Conservation (phyloP, 768 basidiomycete genomes). For the Russula ochroleuca region DNA sequence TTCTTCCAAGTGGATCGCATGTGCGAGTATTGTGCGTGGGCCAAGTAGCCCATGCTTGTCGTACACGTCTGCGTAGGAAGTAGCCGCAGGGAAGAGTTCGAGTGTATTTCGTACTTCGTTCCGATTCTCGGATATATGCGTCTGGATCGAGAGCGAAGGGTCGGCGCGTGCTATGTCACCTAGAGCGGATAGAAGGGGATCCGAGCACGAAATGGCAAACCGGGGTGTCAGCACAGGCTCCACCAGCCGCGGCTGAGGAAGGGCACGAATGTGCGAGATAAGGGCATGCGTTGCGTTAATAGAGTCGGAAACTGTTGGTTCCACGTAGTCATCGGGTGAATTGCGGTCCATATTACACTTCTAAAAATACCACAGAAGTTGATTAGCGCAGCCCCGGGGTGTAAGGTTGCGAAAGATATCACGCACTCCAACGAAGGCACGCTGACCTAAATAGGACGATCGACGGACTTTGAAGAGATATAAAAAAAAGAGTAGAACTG, state of each 20-base stretch:
- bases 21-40: constrained; percentile 79
- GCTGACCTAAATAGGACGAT: constrained; percentile 51
- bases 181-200: constrained; percentile 58
- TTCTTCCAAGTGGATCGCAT: constrained; percentile 75
- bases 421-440: constrained; percentile 81
- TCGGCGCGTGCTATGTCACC: constrained; percentile 57
- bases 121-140: constrained; percentile 85
- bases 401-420: constrained; percentile 4
- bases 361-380: constrained; percentile 34
- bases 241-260: constrained; percentile 59
- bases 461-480: background rate
- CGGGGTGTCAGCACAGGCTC: constrained; percentile 91
- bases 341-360: constrained; percentile 91
- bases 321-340: constrained; percentile 62
- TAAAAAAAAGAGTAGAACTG: background rate
- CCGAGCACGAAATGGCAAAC: constrained; percentile 90
- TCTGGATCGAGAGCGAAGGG: constrained; percentile 73
- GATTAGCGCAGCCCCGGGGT: background rate
- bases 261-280: constrained; percentile 61
- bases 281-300: constrained; percentile 57
- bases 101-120: constrained; percentile 65
- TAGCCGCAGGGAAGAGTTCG: constrained; percentile 57
- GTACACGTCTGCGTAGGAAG: constrained; percentile 77
- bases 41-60: constrained; percentile 72
- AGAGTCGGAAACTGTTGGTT: constrained; percentile 56